Evolutionary conservation across 2,329 filamentous ascomycete species (phyloP).

Genomic region (Chaetomium globosum): DNA sequence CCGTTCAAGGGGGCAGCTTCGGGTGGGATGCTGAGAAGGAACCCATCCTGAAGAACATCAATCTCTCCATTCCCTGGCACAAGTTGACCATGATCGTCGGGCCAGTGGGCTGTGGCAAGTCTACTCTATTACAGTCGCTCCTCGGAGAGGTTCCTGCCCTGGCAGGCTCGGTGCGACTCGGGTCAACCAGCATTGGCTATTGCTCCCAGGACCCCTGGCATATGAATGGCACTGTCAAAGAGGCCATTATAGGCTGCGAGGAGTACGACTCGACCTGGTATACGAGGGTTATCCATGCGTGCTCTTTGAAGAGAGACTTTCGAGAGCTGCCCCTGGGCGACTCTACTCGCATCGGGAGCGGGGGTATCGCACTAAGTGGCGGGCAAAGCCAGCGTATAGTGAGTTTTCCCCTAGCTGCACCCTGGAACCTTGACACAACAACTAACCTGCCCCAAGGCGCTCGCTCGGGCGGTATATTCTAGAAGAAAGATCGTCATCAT

Average conservation of each 20-base stretch:
- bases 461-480: slow-evolving; percentile 53
- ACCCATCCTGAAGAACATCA: slow-evolving; percentile 27
- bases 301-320: slow-evolving; percentile 39
- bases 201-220: slow-evolving; percentile 52
- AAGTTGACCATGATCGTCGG: slow-evolving; percentile 45
- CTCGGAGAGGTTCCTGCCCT: slow-evolving; percentile 43
- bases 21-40: slow-evolving; percentile 33
- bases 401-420: neutral
- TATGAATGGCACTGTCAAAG: slow-evolving; percentile 45
- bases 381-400: slow-evolving; percentile 41
- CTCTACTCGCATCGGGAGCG: slow-evolving; percentile 36
- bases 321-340: slow-evolving; percentile 35
- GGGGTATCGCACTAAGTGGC: slow-evolving; percentile 39
- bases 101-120: slow-evolving; percentile 51
- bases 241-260: slow-evolving; percentile 45
- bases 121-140: slow-evolving; percentile 45
- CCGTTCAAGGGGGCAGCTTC: slow-evolving; percentile 24
- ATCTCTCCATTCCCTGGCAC: slow-evolving; percentile 25
- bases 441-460: slow-evolving; percentile 33
- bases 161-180: slow-evolving; percentile 38
- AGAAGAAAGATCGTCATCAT: slow-evolving; percentile 46
- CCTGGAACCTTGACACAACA: neutral
- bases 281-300: slow-evolving; percentile 37
- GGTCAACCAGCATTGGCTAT: slow-evolving; percentile 43
- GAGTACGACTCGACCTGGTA: slow-evolving; percentile 39